These are phyloP conservation scores for Skeletonema costatum DNA, from an alignment of 108 stramenopile species.

Conservation along the genomic window DNA sequence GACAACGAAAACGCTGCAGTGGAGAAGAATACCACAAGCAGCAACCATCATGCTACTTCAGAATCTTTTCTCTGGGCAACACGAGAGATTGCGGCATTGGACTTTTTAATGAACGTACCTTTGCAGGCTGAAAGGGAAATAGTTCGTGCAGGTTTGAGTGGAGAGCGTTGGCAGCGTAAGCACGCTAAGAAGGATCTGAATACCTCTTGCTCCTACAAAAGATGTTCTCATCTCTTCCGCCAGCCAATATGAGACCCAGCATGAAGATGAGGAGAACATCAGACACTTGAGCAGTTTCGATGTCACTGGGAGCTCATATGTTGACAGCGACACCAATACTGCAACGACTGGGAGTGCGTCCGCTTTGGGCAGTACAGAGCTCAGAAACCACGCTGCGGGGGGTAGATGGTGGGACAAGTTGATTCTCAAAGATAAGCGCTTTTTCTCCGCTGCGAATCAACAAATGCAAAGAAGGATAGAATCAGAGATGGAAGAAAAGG, in stretches of 20 bases:
- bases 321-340: slow-evolving; percentile 3
- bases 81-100: slow-evolving; percentile 88
- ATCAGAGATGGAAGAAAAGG: slow-evolving; percentile 53
- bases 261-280: slow-evolving; percentile 3
- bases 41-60: not conserved
- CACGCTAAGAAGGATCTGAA: not conserved
- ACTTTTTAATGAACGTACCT: slow-evolving; percentile 80
- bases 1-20: not conserved
- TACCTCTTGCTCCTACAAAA: not conserved
- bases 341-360: not conserved
- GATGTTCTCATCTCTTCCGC: slow-evolving; percentile 2
- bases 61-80: slow-evolving; percentile 61
- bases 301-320: not conserved
- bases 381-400: slow-evolving; percentile 14
- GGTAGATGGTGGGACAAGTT: slow-evolving; percentile 84
- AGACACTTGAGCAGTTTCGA: slow-evolving; percentile 17
- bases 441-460: slow-evolving; percentile 46
- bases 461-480: slow-evolving; percentile 30
- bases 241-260: not conserved
- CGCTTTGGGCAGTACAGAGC: not conserved
- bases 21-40: not conserved
- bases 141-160: slow-evolving; percentile 56
- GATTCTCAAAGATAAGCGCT: slow-evolving; percentile 42
- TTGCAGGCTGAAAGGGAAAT: slow-evolving; percentile 67
- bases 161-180: slow-evolving; percentile 27